Base-by-base conservation (phyloP, 2,329 filamentous ascomycete species). In the Fonsecaea multimorphosa region DNA sequence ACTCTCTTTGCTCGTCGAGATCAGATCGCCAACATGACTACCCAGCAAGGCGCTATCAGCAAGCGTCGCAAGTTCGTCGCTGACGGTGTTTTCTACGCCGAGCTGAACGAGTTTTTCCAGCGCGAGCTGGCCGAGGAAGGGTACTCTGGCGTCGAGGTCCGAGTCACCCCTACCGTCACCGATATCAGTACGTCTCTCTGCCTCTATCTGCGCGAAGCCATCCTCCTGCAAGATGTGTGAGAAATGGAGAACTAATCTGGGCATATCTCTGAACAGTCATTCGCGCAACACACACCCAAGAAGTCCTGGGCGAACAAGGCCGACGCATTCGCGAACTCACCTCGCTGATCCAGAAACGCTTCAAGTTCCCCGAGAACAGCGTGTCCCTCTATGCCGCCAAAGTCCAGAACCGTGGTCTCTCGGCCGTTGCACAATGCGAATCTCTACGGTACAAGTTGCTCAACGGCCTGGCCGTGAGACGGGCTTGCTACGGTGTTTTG, bases 91-190 rank as follows among this genome's bases (percentile, higher is more conserved):
- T 99, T 99, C 92, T 99, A 97, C 85, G 95, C 95, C 87, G 95
- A 99, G 87, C 87, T 99, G 84, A 99, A 99, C 91, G 95, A 99
- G 87, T 99, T 99, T 91, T 99, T 99, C 92, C 95, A 98, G 89
- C 94, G 95, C 84, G 95, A 99, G 87, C 88, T 99, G 82, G 95
- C 95, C 81, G 95, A 99, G 90, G 96, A 99, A 87, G 95, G 95
- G 78, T 99, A 99, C 90, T 99, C 95, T 65, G 95, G 95, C 82
- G 95, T 99, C 83, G 96, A 99, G 87, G 95, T 99, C 86, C 92
- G 96, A 87, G 95, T 99, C 78, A 99, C 95, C 77, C 95, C 95
- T 76, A 99, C 95, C 83, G 95, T 99, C 81, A 99, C 95, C 87
- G 95, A 98, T 86, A 98, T 98, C 89, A 98, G 83, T 85, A 83